Conservation (phyloP, 257 asterid genomes). For the Leptodermis oblonga region DNA sequence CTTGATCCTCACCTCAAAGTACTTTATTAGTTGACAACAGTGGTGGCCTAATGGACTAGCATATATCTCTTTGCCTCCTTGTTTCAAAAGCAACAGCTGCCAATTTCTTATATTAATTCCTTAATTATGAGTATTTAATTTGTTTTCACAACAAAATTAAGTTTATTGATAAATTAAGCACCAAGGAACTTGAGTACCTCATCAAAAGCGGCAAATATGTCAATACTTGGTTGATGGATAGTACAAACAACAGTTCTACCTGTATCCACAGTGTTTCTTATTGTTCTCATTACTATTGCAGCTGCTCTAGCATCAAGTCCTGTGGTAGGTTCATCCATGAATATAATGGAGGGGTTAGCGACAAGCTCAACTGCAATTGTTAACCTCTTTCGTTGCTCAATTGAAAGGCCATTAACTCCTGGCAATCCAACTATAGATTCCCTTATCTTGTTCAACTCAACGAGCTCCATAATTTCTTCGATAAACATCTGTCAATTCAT, state of each 20-base stretch:
- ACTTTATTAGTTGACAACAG: conserved; percentile 49
- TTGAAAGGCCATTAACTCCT: conserved; percentile 5
- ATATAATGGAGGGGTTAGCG: conserved; percentile 90
- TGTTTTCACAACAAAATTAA: not conserved
- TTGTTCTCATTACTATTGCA: conserved; percentile 94
- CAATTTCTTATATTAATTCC: conserved; percentile 7
- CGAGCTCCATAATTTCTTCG: conserved; percentile 1
- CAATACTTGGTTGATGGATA: conserved; percentile 82
- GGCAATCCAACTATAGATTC: conserved; percentile 8
- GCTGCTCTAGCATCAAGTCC: conserved; percentile 97
- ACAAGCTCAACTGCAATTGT: conserved; percentile 90
- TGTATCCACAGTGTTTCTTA: conserved; percentile 86
- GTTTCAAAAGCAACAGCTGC: conserved; percentile 71
- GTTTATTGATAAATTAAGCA: too few relatives aligned
- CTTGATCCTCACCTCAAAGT: conserved; percentile 56
- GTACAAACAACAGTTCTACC: conserved; percentile 92
- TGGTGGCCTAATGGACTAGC: conserved; percentile 73
- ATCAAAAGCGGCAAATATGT: conserved; percentile 7
- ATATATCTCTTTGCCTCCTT: conserved; percentile 81
- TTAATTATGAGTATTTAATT: not conserved
- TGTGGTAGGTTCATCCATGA: conserved; percentile 96
- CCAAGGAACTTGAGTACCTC: too few relatives aligned
- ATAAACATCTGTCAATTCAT: not conserved
- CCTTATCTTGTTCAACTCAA: conserved; percentile 2
- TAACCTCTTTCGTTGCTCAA: conserved; percentile 22